Base-by-base conservation (phyloP, 2,329 filamentous ascomycete species). In the Stagonosporopsis cucurbitacearum region DNA sequence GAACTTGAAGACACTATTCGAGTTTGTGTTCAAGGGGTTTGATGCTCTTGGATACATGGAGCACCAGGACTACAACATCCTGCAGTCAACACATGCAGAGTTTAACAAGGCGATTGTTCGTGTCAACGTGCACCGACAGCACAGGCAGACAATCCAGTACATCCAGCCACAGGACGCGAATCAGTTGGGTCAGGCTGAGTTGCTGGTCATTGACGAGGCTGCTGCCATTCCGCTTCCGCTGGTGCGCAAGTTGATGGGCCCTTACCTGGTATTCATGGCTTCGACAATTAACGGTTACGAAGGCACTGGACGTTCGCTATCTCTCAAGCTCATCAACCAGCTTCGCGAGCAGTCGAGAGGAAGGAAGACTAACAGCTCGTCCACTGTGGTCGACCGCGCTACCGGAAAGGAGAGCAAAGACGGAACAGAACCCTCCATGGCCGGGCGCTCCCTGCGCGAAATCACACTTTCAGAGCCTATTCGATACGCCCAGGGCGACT, bases 201-300 rank as follows among this genome's bases (percentile, higher is more conserved):
- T 99, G 35, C 81, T 99, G 11, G 94, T 99, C 8, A 98, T 99
- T 61, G 95, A 99, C 76, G 95, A 99, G 77, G 95, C 95, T 15
- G 95, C 95, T 12, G 96, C 96, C 1, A 99, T 99, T 60, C 95
- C 96, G 12, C 78, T 99, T 11, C 95, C 95, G 0, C 80, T 98
- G 2, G 95, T 99, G 7, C 85, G 89, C 66, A 97, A 97, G 78
- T 82, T 99, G 36, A 93, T 99, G 86, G 95, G 95, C 0, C 94
- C 94, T 13, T 99, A 99, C 76, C 82, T 99, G 33, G 92, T 98
- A 8, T 99, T 99, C 78, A 98, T 99, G 95, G 92, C 96, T 0
- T 99, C 95, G 0, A 99, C 95, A 1, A 97, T 99, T 79, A 98
- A 98, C 72, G 95, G 95, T 55, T 99, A 99, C 74, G 95, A 99